Conservation (phyloP, 2,329 filamentous ascomycete species). For the Zalaria obscura region DNA sequence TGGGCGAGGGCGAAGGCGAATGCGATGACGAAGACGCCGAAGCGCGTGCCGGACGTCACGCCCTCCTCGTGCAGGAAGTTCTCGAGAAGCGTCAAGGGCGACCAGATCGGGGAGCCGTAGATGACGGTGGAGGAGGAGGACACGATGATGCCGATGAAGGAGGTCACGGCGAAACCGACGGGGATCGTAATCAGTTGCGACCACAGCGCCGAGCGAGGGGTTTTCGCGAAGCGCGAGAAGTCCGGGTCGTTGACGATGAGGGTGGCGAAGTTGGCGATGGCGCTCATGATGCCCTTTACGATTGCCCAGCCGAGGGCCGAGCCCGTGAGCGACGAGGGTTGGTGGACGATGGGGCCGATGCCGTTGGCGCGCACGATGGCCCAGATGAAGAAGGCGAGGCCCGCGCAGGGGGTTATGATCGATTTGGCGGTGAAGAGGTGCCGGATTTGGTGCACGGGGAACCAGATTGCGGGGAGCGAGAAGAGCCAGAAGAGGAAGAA, state of each 20-base stretch:
- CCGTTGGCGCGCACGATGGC: conserved; percentile 68
- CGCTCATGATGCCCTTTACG: conserved; percentile 73
- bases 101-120: conserved; percentile 27
- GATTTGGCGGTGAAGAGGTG: conserved; percentile 88
- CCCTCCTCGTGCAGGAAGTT: conserved; percentile 22
- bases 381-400: conserved; percentile 79
- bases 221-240: conserved; percentile 17
- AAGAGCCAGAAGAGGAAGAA: conserved; percentile 80
- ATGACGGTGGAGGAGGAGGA: conserved; percentile 31
- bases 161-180: conserved; percentile 28
- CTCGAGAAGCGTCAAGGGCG: conserved; percentile 24
- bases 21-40: conserved; percentile 29
- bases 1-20: conserved; percentile 29
- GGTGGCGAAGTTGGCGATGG: conserved; percentile 72
- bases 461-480: conserved; percentile 74
- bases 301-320: conserved; percentile 66
- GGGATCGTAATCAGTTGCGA: conserved; percentile 28
- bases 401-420: conserved; percentile 66
- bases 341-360: conserved; percentile 67
- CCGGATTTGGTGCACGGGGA: conserved; percentile 75
- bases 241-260: conserved; percentile 5
- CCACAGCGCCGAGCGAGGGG: conserved; percentile 8
- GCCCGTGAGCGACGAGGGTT: conserved; percentile 49
- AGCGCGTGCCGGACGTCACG: conserved; percentile 20
- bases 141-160: conserved; percentile 34